A percentile compares a stretch with the other conserved stretches of the same genome.
Evolutionary conservation across 306 rosid genomes (phyloP).

Genomic region (Begonia loranthoides): DNA sequence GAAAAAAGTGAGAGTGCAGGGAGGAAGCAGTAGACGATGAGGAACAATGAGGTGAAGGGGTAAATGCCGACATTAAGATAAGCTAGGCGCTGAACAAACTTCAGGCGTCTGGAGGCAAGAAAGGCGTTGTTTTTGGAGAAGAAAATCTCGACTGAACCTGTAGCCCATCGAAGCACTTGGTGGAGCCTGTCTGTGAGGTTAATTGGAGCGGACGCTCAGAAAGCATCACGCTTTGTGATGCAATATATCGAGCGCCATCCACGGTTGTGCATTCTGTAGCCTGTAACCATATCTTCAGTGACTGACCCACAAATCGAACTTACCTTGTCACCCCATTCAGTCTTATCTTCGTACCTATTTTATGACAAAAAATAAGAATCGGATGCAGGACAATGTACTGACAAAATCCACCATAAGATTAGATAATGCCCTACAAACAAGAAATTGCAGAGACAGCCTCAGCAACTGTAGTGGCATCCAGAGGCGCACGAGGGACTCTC

Average conservation of each 20-base stretch:
- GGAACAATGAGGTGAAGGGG: slow-evolving; percentile 45
- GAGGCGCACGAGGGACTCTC: slow-evolving; percentile 66
- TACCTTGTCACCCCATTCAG: slow-evolving; percentile 45
- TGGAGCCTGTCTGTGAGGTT: slow-evolving; percentile 47
- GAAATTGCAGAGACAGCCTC: slow-evolving; percentile 81
- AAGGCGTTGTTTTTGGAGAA: slow-evolving; percentile 43
- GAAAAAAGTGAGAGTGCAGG: slow-evolving; percentile 44
- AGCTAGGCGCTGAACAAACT: slow-evolving; percentile 29
- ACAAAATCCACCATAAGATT: background rate
- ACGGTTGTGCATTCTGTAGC: slow-evolving; percentile 45
- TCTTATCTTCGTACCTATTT: slow-evolving; percentile 40
- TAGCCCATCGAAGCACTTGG: slow-evolving; percentile 50
- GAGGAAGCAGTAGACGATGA: slow-evolving; percentile 44
- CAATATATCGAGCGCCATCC: slow-evolving; percentile 47
- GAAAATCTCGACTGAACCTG: slow-evolving; percentile 45
- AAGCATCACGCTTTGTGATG: slow-evolving; percentile 37
- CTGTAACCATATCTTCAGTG: slow-evolving; percentile 45
- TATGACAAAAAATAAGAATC: background rate
- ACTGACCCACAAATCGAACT: slow-evolving; percentile 50
- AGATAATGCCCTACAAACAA: slow-evolving; percentile 42
- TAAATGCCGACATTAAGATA: slow-evolving; percentile 39
- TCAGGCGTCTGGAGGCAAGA: slow-evolving; percentile 25
- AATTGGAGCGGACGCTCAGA: slow-evolving; percentile 44
- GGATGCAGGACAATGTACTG: background rate
- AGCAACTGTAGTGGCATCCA: slow-evolving; percentile 67